These are phyloP conservation scores for Debaryomyces singareniensis DNA, from an alignment of 1,139 yeast species.

Conservation along the genomic window DNA sequence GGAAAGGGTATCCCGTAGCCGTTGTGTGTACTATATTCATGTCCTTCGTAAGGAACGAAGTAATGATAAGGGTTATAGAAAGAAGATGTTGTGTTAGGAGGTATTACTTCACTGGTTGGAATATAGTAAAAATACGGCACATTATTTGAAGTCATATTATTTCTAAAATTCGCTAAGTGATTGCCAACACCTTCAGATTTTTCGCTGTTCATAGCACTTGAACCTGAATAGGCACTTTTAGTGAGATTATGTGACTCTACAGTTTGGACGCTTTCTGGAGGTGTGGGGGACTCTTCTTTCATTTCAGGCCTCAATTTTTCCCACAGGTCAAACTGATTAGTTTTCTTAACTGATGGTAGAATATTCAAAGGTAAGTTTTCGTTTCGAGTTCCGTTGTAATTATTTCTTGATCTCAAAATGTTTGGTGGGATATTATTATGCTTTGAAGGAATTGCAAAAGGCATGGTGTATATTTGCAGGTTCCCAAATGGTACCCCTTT, in stretches of 20 bases:
- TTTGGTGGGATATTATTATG: conserved; percentile 10
- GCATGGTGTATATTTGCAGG: conserved; percentile 6
- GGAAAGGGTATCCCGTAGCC: conserved; percentile 8
- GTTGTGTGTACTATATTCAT: conserved; percentile 4
- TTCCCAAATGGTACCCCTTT: conserved; percentile 5
- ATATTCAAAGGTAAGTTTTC: conserved; percentile 5
- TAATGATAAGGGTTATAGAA: conserved; percentile 16
- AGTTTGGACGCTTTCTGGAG: conserved; percentile 10
- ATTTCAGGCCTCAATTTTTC: conserved; percentile 4
- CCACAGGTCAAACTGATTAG: conserved; percentile 1
- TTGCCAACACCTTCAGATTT: conserved; percentile 4
- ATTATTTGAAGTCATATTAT: conserved; percentile 3
- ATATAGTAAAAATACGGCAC: conserved; percentile 19
- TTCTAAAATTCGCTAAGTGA: conserved; percentile 3
- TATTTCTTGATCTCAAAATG: conserved; percentile 3
- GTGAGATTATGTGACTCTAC: conserved; percentile 7
- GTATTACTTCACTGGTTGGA: conserved; percentile 11
- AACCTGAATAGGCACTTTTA: conserved; percentile 9
- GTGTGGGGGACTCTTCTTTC: conserved; percentile 8
- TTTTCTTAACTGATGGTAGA: conserved; percentile 1
- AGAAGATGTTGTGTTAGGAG: conserved; percentile 4
- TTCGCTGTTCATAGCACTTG: conserved; percentile 11
- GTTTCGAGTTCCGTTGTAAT: background rate
- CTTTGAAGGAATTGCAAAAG: conserved; percentile 6
- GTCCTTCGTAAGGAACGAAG: conserved; percentile 7